Conservation (phyloP, 176 grass and related monocot genomes). For the Tillandsia leiboldiana region DNA sequence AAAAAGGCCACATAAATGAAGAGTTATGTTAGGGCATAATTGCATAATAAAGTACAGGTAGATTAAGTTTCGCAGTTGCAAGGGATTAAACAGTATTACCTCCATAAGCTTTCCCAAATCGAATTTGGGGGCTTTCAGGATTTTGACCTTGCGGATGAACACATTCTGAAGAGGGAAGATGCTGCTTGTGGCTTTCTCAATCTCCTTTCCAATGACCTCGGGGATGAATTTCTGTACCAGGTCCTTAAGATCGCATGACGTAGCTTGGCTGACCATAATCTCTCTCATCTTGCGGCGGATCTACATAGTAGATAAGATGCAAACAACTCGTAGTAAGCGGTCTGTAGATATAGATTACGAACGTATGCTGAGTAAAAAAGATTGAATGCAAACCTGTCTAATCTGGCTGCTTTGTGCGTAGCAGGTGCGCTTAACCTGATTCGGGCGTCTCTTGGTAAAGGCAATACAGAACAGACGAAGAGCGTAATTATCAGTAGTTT, state of each 20-base stretch:
- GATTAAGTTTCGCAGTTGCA: too few species aligned
- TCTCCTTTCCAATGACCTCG: constrained; percentile 84
- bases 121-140: constrained; percentile 80
- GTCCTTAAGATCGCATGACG: constrained; percentile 79
- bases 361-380: not conserved
- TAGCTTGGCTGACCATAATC: constrained; percentile 78
- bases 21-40: not conserved
- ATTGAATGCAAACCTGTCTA: constrained; percentile 44
- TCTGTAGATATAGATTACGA: not conserved
- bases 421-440: constrained; percentile 93
- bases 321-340: not conserved
- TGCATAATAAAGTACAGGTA: not conserved
- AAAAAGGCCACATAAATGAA: not conserved
- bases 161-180: constrained; percentile 85
- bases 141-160: constrained; percentile 92
- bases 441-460: constrained; percentile 72
- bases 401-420: constrained; percentile 87
- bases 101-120: constrained; percentile 96
- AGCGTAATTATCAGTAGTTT: constrained; percentile 83
- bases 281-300: constrained; percentile 94
- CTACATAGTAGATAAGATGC: constrained; percentile 17
- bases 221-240: constrained; percentile 87
- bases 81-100: constrained; percentile 23
- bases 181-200: constrained; percentile 77
- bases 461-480: constrained; percentile 76